Evolutionary conservation across 805 yeast species (phyloP).

Genomic region (Starmerella stellata): DNA sequence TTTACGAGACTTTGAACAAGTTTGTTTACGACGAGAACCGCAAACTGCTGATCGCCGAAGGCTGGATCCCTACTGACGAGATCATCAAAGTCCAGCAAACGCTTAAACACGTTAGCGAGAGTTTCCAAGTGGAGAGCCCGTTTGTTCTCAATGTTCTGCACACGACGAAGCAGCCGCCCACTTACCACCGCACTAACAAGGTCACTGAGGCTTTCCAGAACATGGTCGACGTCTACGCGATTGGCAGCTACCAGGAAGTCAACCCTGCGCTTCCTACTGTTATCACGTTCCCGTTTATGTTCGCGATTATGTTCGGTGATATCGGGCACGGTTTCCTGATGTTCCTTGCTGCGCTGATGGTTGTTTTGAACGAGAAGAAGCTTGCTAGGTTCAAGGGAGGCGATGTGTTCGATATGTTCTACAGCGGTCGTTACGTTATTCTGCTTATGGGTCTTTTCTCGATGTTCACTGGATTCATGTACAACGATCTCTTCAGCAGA

Average conservation of each 20-base stretch:
- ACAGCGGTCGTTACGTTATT: slow-evolving; percentile 74
- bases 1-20: slow-evolving; percentile 58
- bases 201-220: slow-evolving; percentile 84
- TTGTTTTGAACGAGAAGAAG: slow-evolving; percentile 58
- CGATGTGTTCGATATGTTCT: slow-evolving; percentile 95
- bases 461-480: slow-evolving; percentile 83
- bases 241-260: slow-evolving; percentile 82
- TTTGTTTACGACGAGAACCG: slow-evolving; percentile 71
- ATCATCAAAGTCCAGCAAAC: slow-evolving; percentile 46
- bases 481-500: slow-evolving; percentile 84
- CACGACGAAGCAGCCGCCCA: slow-evolving; percentile 81
- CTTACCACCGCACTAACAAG: slow-evolving; percentile 85
- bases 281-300: slow-evolving; percentile 94
- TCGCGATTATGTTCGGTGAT: slow-evolving; percentile 98
- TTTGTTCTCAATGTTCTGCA: slow-evolving; percentile 38
- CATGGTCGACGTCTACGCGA: slow-evolving; percentile 89
- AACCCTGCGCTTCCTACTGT: slow-evolving; percentile 92
- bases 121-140: slow-evolving; percentile 17
- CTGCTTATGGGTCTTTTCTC: slow-evolving; percentile 87
- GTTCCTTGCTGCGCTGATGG: slow-evolving; percentile 47
- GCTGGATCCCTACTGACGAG: slow-evolving; percentile 84
- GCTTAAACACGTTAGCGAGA: slow-evolving; percentile 24
- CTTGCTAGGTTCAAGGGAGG: slow-evolving; percentile 58
- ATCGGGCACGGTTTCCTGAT: slow-evolving; percentile 85
- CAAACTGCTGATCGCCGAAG: slow-evolving; percentile 80